Evolutionary conservation across 257 asterid species (phyloP), one percentile per base, ranked within the genome.

Genomic region (Solanum appendiculatum): DNA sequence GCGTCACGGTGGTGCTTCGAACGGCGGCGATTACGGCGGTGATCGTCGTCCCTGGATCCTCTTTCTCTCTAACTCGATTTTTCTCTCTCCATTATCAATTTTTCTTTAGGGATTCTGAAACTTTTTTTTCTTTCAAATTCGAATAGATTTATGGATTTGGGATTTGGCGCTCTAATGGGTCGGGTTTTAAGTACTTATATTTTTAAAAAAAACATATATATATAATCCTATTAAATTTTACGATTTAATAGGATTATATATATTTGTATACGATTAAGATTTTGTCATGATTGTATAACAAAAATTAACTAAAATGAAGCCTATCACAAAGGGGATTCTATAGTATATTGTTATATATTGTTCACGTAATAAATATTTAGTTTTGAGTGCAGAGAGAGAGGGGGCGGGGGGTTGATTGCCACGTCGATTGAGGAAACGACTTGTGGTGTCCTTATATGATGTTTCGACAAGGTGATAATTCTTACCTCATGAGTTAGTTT

Each of bases 51-150:
- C 12, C 51, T 21, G 72, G 93, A 89, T 42, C 92, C 94, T 87
- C 92, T 88, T n/a, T 90, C 92, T 60, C 88, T 96, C 80, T 95
- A 94, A 91, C 89, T 93, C 68, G 97, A 92, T 84, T 85, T 92
- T 48, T 93, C 98, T 92, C 89, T 92, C 82, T 93, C 96, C 94
- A 90, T 85, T 25, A 16, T 42, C 10, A 60, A 29, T 66, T 60
- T 84, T 25, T 51, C 56, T 63, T 48, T 31, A 37, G 56, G 34
- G 56, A 37, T 75, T 39, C 54, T 37, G 51, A 37, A 37, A 74
- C 80, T 72, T 5, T 12, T 23, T 40, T 37, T 39, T 2, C 8
- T 37, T 39, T 73, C 31, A 39, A 39, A 73, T 42, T 73, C 81
- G 82, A 0, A 74, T 6, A 36, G 54, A 74, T 74, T 74, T 74